phyloP scores from a whole-genome alignment of 495 filamentous ascomycete species.

The Astrothelium subdiscretum region DNA sequence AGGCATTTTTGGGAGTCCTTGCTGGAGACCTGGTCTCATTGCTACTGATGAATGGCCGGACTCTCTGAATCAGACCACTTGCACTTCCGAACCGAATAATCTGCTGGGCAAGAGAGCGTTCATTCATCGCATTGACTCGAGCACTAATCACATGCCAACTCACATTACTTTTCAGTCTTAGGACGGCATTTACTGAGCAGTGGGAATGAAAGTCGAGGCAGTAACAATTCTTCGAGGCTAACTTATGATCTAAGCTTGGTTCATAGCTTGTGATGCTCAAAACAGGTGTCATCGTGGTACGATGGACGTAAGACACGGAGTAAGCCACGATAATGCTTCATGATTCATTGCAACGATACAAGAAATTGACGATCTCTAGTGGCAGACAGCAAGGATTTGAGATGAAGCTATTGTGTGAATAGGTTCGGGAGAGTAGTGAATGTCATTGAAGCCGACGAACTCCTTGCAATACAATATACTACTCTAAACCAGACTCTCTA shows the following conservation, averaged over 20 bases:
- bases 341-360: not conserved
- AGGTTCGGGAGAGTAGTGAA: not conserved
- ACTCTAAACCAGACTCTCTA: not conserved
- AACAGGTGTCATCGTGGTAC: not conserved
- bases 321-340: not conserved
- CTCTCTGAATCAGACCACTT: not conserved
- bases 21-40: not conserved
- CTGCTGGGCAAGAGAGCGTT: not conserved
- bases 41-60: not conserved
- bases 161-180: conserved; percentile 5
- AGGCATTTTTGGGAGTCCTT: not conserved
- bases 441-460: not conserved
- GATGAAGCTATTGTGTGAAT: not conserved
- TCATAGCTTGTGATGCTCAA: not conserved
- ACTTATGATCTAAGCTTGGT: not conserved
- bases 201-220: not conserved
- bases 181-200: not conserved
- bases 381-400: not conserved
- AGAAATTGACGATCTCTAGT: not conserved
- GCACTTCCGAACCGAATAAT: not conserved
- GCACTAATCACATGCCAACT: conserved; percentile 2
- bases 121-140: conserved; percentile 2
- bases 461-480: not conserved
- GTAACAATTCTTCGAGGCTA: not conserved
- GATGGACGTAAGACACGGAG: not conserved